phyloP scores from a whole-genome alignment of 2,329 filamentous ascomycete species.

The Paecilomyces niveus region DNA sequence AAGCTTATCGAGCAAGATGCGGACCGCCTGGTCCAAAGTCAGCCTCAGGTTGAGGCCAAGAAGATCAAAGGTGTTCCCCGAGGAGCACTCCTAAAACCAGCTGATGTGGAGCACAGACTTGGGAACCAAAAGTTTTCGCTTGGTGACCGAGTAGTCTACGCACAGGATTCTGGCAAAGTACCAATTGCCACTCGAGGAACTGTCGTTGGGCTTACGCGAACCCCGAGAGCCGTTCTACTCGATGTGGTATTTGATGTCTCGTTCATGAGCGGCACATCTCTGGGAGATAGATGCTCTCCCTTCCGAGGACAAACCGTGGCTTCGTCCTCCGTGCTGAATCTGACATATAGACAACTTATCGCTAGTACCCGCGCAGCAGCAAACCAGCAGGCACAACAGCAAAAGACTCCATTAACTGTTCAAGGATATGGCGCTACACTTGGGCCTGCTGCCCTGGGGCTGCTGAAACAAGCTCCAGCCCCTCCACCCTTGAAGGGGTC shows the following conservation, averaged over 20 bases:
- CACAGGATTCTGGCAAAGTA: constrained; percentile 86
- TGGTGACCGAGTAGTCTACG: constrained; percentile 89
- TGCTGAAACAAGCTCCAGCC: constrained; percentile 50
- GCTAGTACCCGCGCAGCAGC: constrained; percentile 41
- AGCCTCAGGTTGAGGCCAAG: constrained; percentile 53
- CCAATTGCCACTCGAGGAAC: constrained; percentile 88
- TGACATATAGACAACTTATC: constrained; percentile 74
- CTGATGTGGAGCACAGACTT: constrained; percentile 88
- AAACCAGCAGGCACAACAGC: constrained; percentile 49
- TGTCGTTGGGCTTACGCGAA: constrained; percentile 89
- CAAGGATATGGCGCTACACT: constrained; percentile 51
- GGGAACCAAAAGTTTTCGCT: constrained; percentile 75
- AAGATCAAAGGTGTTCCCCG: constrained; percentile 76
- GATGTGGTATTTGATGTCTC: constrained; percentile 90
- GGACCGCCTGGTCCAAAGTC: constrained; percentile 53
- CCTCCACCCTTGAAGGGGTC: constrained; percentile 54
- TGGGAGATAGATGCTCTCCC: constrained; percentile 81
- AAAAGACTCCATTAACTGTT: constrained; percentile 46
- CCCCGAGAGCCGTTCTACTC: constrained; percentile 70
- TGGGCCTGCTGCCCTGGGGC: constrained; percentile 52
- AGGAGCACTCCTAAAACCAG: constrained; percentile 81
- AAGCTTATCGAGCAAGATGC: constrained; percentile 70
- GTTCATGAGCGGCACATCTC: constrained; percentile 94
- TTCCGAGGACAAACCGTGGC: constrained; percentile 93
- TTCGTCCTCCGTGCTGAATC: constrained; percentile 79